Evolutionary conservation across 768 basidiomycete species (phyloP).

Genomic region (Rossbeevera mucosa): DNA sequence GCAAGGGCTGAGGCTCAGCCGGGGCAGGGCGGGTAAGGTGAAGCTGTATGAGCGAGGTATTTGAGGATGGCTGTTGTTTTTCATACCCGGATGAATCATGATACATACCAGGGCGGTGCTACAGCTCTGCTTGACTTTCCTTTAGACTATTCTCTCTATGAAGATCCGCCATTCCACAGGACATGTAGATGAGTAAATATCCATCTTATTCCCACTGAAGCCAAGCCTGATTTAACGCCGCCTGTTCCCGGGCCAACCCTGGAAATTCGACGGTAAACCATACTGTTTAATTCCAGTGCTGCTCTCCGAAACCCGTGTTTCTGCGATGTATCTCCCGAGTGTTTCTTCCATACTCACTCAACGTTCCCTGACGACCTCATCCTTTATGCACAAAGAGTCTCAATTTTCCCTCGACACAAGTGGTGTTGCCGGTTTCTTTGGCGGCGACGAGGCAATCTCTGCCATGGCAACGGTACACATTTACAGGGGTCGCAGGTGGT

Average conservation of each 20-base stretch:
- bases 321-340: slow-evolving; percentile 2
- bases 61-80: slow-evolving; percentile 2
- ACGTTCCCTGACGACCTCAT: slow-evolving; percentile 2
- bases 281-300: background rate
- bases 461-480: slow-evolving; percentile 29
- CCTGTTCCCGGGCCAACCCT: too few relatives aligned
- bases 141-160: background rate
- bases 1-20: slow-evolving; percentile 6
- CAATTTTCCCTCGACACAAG: slow-evolving; percentile 20
- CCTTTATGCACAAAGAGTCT: background rate
- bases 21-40: slow-evolving; percentile 24
- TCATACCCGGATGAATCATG: too few relatives aligned
- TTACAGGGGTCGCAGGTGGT: slow-evolving; percentile 22
- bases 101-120: too few relatives aligned
- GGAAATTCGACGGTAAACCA: background rate
- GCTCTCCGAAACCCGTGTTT: background rate
- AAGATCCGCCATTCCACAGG: too few relatives aligned
- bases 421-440: slow-evolving; percentile 28
- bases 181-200: too few relatives aligned
- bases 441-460: slow-evolving; percentile 31
- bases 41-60: slow-evolving; percentile 19
- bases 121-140: too few relatives aligned
- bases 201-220: too few relatives aligned
- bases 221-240: too few relatives aligned
- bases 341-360: background rate